phyloP scores from a whole-genome alignment of 2,329 filamentous ascomycete species.

The Ophiostoma novo-ulmi region DNA sequence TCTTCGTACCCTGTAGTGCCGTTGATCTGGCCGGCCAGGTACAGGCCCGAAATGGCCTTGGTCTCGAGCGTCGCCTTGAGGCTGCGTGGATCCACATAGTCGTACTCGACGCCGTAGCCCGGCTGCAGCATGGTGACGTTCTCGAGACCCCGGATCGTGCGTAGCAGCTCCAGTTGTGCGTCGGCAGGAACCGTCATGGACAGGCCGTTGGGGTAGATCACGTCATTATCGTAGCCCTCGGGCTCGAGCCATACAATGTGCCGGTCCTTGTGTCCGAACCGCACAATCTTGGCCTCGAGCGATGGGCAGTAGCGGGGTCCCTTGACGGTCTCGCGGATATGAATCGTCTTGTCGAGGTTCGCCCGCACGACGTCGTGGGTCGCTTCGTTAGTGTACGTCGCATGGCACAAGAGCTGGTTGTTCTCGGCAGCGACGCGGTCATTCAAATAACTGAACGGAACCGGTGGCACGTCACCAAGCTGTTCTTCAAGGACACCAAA shows the following conservation, averaged over 20 bases:
- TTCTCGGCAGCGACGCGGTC: conserved; percentile 68
- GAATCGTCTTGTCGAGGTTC: conserved; percentile 93
- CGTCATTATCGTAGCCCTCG: conserved; percentile 82
- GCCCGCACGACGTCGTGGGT: conserved; percentile 78
- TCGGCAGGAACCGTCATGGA: conserved; percentile 94
- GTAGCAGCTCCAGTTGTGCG: conserved; percentile 78
- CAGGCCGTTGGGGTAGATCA: conserved; percentile 93
- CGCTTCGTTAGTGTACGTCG: conserved; percentile 77
- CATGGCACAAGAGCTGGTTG: conserved; percentile 75
- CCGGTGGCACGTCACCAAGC: conserved; percentile 75
- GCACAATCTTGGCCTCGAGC: conserved; percentile 86
- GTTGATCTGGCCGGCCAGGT: conserved; percentile 94
- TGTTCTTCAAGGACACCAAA: conserved; percentile 68
- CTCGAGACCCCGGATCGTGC: conserved; percentile 81
- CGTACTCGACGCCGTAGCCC: conserved; percentile 96
- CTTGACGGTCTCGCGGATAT: conserved; percentile 91
- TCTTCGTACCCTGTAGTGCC: conserved; percentile 98
- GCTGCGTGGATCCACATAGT: conserved; percentile 91
- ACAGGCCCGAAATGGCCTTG: conserved; percentile 82
- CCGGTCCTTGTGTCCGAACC: conserved; percentile 71
- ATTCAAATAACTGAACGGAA: conserved; percentile 89
- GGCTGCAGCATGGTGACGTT: conserved; percentile 87
- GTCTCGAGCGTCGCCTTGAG: conserved; percentile 88
- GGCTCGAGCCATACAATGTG: conserved; percentile 97
- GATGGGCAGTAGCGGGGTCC: conserved; percentile 95